A percentile compares a stretch with the other conserved stretches of the same genome.
Evolutionary conservation across 2,329 filamentous ascomycete genomes (phyloP).

Genomic region (Zymoseptoria pseudotritici): DNA sequence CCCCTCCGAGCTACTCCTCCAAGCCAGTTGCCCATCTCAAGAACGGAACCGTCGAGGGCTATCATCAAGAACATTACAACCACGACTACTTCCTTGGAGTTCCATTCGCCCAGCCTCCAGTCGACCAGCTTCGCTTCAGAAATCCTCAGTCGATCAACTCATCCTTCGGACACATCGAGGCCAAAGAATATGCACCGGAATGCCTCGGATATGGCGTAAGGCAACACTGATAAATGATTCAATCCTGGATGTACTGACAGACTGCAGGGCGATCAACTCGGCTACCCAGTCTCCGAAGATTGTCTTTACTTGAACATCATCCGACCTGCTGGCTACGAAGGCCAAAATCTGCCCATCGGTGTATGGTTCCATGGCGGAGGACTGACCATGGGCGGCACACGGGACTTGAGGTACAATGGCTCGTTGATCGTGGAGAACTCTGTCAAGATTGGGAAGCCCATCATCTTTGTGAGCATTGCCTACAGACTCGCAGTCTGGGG

Average conservation of each 20-base stretch:
- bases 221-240: neutral
- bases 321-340: constrained; percentile 43
- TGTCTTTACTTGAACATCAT: constrained; percentile 58
- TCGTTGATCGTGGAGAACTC: constrained; percentile 49
- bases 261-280: constrained; percentile 21
- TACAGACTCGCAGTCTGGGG: constrained; percentile 62
- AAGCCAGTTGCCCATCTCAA: constrained; percentile 20
- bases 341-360: constrained; percentile 45
- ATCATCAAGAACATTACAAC: constrained; percentile 34
- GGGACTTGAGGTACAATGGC: constrained; percentile 55
- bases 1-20: neutral
- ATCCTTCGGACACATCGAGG: constrained; percentile 34
- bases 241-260: neutral
- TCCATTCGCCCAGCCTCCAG: constrained; percentile 32
- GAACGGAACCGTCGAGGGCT: constrained; percentile 38
- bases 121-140: constrained; percentile 28
- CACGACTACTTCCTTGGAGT: constrained; percentile 43
- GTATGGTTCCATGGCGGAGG: constrained; percentile 51
- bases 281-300: constrained; percentile 44
- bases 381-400: constrained; percentile 34
- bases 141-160: constrained; percentile 29
- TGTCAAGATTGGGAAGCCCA: constrained; percentile 36
- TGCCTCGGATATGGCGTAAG: constrained; percentile 36
- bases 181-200: constrained; percentile 35
- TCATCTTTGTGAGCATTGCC: constrained; percentile 55